phyloP scores from a whole-genome alignment of 345 rosid species.

The Salix dunnii region DNA sequence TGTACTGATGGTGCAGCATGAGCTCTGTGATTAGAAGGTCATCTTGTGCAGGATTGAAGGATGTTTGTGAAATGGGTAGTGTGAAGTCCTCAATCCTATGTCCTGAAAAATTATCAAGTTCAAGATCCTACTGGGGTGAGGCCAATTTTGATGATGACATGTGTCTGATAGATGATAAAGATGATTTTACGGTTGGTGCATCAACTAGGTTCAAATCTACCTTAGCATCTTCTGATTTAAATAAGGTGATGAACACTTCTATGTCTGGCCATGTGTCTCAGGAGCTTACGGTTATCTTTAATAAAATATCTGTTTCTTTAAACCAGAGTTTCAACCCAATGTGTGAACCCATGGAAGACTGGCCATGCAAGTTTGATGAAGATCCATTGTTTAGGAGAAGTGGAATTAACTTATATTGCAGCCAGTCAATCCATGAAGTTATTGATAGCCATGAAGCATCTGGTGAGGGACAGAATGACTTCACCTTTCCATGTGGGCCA shows the following conservation, averaged over 20 bases:
- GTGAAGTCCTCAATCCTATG: slow-evolving; percentile 23
- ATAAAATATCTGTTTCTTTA: slow-evolving; percentile 19
- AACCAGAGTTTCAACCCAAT: slow-evolving; percentile 83
- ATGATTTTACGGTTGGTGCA: slow-evolving; percentile 51
- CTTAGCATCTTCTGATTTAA: slow-evolving; percentile 51
- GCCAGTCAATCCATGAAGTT: slow-evolving; percentile 25
- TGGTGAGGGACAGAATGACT: slow-evolving; percentile 41
- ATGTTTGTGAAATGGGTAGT: slow-evolving; percentile 26
- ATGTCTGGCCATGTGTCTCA: slow-evolving; percentile 7
- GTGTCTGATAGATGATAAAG: slow-evolving; percentile 52
- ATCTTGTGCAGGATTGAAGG: slow-evolving; percentile 59
- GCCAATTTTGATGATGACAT: slow-evolving; percentile 27
- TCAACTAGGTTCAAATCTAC: slow-evolving; percentile 46
- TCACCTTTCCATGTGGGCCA: slow-evolving; percentile 45
- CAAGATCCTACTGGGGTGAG: slow-evolving; percentile 19
- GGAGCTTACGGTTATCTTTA: not conserved
- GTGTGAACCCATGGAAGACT: slow-evolving; percentile 72
- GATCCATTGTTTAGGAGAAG: slow-evolving; percentile 40
- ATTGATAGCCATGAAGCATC: slow-evolving; percentile 33
- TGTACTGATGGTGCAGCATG: slow-evolving; percentile 37
- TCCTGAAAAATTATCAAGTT: slow-evolving; percentile 32
- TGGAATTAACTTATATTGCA: slow-evolving; percentile 34
- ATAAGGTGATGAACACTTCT: slow-evolving; percentile 50
- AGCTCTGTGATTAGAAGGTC: slow-evolving; percentile 56
- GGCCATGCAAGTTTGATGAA: slow-evolving; percentile 60